Base-by-base conservation (phyloP, 2,329 filamentous ascomycete genomes). In the Calonectria fujianensis region DNA sequence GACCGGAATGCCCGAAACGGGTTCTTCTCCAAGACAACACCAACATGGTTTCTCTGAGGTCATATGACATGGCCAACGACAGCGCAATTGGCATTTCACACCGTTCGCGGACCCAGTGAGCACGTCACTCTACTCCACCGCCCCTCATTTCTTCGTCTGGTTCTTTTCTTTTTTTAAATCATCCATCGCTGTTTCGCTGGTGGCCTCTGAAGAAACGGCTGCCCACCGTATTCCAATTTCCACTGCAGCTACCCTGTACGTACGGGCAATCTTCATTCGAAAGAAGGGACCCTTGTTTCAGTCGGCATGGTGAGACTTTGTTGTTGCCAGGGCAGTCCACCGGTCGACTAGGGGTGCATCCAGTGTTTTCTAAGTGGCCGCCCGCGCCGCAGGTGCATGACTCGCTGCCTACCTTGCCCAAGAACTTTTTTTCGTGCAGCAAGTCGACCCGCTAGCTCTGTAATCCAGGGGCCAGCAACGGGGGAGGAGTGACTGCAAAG, bases 321-420 rank as follows among this genome's bases (percentile, higher is more conserved):
- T 68, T 52, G 31, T 68, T 52, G 31, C 70, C 32, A 41, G 65
- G 66, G 32, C 71, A 45, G 6, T 50, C 41, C 18, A 59, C 65
- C 51, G 16, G 29, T 32, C 27, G 41, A 35, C 65, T 31, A 52
- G 70, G 70, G 63, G 37, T 51, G 35, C 37, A 35, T 16, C 32
- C 41, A 32, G 59, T 54, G 16, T 63, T 70, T 48, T 64, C 57
- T 63, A 48, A 57, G 45, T 29, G 59, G 59, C 16, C 35, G 39
- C 31, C 64, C 41, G 20, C 52, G 61, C 31, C 57, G 72, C 72
- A 65, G 69, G 70, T 51, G 37, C 70, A 75, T 75, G 73, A 75
- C 73, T 75, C 70, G 73, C 68, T 39, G 65, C 48, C 45, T 24
- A 54, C 57, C 57, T 61, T 64, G 61, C 16, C 24, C 61, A 45